Evolutionary conservation across 192 early-diverging fungal genomes (phyloP).

Genomic region (Entomortierella lignicola): DNA sequence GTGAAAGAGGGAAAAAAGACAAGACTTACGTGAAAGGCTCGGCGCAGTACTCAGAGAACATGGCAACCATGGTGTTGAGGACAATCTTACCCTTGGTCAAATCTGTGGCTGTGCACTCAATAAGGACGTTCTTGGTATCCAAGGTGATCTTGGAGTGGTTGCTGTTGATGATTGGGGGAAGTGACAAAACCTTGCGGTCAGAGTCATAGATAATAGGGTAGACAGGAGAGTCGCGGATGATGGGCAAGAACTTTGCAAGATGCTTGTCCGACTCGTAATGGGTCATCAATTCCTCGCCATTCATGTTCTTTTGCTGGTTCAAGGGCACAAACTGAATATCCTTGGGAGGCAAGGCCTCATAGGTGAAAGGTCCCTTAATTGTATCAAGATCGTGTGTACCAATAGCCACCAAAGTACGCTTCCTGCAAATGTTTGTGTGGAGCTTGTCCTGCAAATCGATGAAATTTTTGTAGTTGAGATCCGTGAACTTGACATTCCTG

Average conservation of each 20-base stretch:
- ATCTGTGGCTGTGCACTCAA: conserved; percentile 98
- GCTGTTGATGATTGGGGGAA: conserved; percentile 99
- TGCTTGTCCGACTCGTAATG: conserved; percentile 91
- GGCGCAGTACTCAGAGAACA: conserved; percentile 95
- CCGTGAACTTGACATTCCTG: conserved; percentile 85
- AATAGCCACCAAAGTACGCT: conserved; percentile 94
- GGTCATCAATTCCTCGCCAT: conserved; percentile 88
- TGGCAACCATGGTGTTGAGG: conserved; percentile 93
- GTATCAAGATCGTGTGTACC: conserved; percentile 99
- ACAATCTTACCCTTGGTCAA: conserved; percentile 93
- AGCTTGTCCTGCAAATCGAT: conserved; percentile 99
- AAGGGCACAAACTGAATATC: conserved; percentile 95
- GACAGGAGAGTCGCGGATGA: conserved; percentile 90
- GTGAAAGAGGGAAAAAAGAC: background rate
- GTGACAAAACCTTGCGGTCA: conserved; percentile 85
- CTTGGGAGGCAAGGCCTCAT: conserved; percentile 90
- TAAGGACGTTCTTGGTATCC: conserved; percentile 95
- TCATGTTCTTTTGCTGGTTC: conserved; percentile 89
- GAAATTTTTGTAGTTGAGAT: conserved; percentile 91
- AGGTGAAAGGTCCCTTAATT: conserved; percentile 92
- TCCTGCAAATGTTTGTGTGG: conserved; percentile 97
- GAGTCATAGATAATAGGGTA: conserved; percentile 94
- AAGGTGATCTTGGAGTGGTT: conserved; percentile 97
- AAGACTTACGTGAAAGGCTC: conserved; percentile 87
- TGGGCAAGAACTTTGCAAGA: conserved; percentile 89